phyloP scores from a whole-genome alignment of 345 rosid genomes.

The Salix suchowensis region DNA sequence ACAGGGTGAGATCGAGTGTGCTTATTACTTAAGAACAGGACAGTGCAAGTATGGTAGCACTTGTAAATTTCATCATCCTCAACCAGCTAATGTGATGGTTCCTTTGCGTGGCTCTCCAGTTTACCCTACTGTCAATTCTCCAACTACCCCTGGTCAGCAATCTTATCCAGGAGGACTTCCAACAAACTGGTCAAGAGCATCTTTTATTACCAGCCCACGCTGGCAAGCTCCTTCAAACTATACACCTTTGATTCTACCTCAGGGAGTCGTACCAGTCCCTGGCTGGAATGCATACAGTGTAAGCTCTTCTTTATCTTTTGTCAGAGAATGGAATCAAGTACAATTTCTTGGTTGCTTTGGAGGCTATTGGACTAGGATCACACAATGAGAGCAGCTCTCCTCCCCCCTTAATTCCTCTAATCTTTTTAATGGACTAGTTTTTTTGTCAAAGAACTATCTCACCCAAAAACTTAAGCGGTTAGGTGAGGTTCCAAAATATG shows the following conservation, averaged over 20 bases:
- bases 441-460: neutral
- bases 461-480: too few species aligned
- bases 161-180: slow-evolving; percentile 59
- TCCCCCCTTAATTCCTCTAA: neutral
- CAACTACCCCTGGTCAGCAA: slow-evolving; percentile 71
- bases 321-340: neutral
- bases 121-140: slow-evolving; percentile 66
- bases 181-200: slow-evolving; percentile 79
- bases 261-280: slow-evolving; percentile 84
- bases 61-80: slow-evolving; percentile 97
- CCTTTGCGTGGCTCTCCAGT: slow-evolving; percentile 65
- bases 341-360: neutral
- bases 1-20: slow-evolving; percentile 89
- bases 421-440: neutral
- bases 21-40: slow-evolving; percentile 91
- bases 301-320: slow-evolving; percentile 26
- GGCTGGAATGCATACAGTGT: slow-evolving; percentile 91
- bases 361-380: neutral
- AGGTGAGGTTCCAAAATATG: too few species aligned
- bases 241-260: slow-evolving; percentile 75
- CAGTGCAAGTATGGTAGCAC: slow-evolving; percentile 92
- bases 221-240: slow-evolving; percentile 95
- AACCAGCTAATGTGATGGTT: slow-evolving; percentile 79
- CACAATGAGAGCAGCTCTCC: neutral
- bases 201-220: slow-evolving; percentile 84